Conservation (phyloP, 2,329 filamentous ascomycete species). For the Fusarium sp. region DNA sequence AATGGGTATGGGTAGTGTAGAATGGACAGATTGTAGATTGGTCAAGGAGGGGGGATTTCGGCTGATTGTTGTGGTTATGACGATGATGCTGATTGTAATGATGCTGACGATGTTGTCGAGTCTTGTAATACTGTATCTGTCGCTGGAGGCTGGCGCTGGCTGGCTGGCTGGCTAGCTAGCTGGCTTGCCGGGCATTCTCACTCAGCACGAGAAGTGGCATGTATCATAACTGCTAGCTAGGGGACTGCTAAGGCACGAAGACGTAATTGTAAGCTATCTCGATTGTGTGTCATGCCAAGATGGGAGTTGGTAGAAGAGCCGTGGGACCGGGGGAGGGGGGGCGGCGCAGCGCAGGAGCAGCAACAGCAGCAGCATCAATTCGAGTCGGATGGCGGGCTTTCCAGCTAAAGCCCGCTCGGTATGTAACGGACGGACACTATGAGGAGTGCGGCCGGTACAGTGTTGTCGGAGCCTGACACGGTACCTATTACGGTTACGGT, state of each 20-base stretch:
- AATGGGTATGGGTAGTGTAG: neutral
- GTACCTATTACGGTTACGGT: neutral
- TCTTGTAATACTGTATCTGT: neutral
- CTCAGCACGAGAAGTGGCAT: neutral
- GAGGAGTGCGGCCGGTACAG: conserved; percentile 3
- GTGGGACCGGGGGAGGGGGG: conserved; percentile 13
- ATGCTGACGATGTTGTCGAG: neutral
- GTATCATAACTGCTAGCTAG: conserved; percentile 1
- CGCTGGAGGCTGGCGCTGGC: neutral
- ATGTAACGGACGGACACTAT: conserved; percentile 29
- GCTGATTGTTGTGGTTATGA: neutral
- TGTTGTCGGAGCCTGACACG: conserved; percentile 4
- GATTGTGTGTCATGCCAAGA: conserved; percentile 44
- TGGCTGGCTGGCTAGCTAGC: neutral
- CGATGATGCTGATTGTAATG: neutral
- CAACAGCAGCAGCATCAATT: neutral
- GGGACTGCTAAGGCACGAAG: conserved; percentile 24
- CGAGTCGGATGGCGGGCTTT: conserved; percentile 4
- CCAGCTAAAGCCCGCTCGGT: conserved; percentile 13
- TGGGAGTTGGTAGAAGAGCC: conserved; percentile 21
- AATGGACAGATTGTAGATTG: neutral
- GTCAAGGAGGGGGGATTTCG: neutral
- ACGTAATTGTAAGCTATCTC: conserved; percentile 35
- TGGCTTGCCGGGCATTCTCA: neutral
- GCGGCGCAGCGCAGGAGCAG: neutral